Conservation (phyloP, 768 basidiomycete species). For the Zangia roseola region DNA sequence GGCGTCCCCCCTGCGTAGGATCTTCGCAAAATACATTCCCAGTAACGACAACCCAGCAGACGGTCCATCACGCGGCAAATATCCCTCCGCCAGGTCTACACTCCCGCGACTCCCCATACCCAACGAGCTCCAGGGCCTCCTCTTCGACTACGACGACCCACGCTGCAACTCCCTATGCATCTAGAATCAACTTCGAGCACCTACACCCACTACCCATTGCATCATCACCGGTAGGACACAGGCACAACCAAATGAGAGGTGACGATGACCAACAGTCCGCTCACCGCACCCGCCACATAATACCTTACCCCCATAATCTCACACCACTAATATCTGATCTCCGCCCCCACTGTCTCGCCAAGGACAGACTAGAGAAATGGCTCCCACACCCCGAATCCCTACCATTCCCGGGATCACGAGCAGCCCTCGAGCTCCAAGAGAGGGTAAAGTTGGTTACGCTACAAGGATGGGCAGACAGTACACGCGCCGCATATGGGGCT, state of each 20-base stretch:
- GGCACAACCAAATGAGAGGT: too few species aligned
- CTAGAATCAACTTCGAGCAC: not conserved
- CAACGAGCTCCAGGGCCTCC: not conserved
- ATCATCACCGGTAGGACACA: too few species aligned
- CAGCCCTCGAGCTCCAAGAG: too few species aligned
- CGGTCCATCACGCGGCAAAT: conserved; percentile 10
- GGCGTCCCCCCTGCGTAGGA: not conserved
- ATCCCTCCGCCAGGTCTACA: not conserved
- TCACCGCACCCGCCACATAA: too few species aligned
- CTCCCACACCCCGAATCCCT: not conserved
- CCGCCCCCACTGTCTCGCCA: not conserved
- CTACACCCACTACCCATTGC: too few species aligned
- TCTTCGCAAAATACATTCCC: conserved; percentile 18
- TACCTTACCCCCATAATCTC: conserved; percentile 1
- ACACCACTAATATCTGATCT: not conserved
- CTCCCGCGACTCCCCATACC: conserved; percentile 15
- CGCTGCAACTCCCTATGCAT: not conserved
- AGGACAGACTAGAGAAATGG: not conserved
- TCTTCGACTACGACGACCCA: not conserved
- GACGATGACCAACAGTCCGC: too few species aligned
- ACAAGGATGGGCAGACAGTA: not conserved
- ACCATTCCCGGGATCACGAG: too few species aligned
- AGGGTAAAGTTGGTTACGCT: not conserved
- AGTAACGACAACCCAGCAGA: conserved; percentile 22
- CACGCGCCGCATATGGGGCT: accelerated